Evolutionary conservation across 2,329 filamentous ascomycete genomes (phyloP).

Genomic region (Ascochyta lentis): DNA sequence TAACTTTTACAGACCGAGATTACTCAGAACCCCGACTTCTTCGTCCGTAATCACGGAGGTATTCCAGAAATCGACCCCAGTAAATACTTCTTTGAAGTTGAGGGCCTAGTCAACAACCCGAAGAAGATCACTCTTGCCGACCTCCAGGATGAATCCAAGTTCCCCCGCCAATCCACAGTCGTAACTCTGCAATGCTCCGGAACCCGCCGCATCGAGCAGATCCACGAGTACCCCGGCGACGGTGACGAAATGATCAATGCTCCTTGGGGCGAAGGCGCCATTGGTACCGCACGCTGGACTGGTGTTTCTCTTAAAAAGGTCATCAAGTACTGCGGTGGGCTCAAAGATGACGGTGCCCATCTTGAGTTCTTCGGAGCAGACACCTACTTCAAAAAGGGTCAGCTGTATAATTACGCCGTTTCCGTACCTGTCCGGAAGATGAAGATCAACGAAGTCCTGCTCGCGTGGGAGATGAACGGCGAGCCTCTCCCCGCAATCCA

Average conservation of each 20-base stretch:
- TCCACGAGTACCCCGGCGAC: constrained; percentile 68
- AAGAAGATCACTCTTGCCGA: constrained; percentile 64
- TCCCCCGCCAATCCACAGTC: constrained; percentile 65
- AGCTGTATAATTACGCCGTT: constrained; percentile 71
- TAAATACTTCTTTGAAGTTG: constrained; percentile 61
- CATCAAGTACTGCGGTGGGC: constrained; percentile 72
- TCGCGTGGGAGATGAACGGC: constrained; percentile 77
- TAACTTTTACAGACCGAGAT: constrained; percentile 54
- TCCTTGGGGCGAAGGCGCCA: constrained; percentile 63
- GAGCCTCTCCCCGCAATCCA: constrained; percentile 69
- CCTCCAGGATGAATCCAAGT: constrained; percentile 64
- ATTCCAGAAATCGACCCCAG: constrained; percentile 69
- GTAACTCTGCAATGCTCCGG: constrained; percentile 73
- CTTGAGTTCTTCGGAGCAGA: constrained; percentile 74
- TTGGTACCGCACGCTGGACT: constrained; percentile 68
- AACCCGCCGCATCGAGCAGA: constrained; percentile 73
- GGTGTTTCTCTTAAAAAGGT: constrained; percentile 73
- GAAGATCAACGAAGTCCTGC: constrained; percentile 69
- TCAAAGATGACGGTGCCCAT: constrained; percentile 63
- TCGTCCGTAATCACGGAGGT: constrained; percentile 75
- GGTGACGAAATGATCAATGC: constrained; percentile 64
- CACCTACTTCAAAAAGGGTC: constrained; percentile 73
- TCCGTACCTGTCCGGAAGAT: constrained; percentile 73
- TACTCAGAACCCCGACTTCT: constrained; percentile 68
- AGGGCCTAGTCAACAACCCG: constrained; percentile 67